A percentile compares a stretch with the other conserved stretches of the same genome.
phyloP scores from a whole-genome alignment of 768 basidiomycete species.

The Auricularia heimuer region DNA sequence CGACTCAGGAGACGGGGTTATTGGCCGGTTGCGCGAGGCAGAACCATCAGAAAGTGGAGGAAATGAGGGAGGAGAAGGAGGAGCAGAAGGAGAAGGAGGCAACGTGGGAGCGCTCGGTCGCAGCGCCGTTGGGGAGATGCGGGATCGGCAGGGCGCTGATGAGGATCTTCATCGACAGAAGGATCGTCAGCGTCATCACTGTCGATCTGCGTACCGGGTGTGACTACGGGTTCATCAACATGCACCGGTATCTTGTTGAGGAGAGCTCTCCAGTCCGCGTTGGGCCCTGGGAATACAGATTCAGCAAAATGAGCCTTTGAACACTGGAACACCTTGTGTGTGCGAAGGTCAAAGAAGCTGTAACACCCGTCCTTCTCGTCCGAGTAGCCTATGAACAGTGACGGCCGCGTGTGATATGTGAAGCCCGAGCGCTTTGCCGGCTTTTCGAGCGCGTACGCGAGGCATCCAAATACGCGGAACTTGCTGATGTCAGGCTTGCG shows the following conservation, averaged over 20 bases:
- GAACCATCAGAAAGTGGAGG: too few species aligned
- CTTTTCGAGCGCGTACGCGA: conserved; percentile 12
- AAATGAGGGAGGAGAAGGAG: too few species aligned
- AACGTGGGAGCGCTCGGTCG: too few species aligned
- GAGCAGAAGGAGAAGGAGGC: too few species aligned
- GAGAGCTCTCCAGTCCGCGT: background rate
- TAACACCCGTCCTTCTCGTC: conserved; percentile 22
- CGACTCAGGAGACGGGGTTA: too few species aligned
- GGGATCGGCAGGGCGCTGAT: too few species aligned
- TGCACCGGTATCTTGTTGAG: background rate
- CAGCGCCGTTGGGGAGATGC: too few species aligned
- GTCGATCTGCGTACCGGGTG: background rate
- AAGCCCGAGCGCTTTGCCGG: conserved; percentile 10
- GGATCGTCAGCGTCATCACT: background rate
- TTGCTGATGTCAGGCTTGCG: conserved; percentile 10
- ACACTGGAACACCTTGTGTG: conserved; percentile 20
- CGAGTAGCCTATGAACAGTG: conserved; percentile 31
- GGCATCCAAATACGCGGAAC: conserved; percentile 14
- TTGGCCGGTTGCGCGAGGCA: too few species aligned
- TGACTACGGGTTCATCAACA: background rate
- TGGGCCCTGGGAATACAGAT: conserved; percentile 14
- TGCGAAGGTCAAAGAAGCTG: conserved; percentile 25
- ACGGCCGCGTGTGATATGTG: conserved; percentile 21
- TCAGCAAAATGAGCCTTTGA: conserved; percentile 25
- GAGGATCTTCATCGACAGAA: too few species aligned